These are phyloP conservation scores for Suillus fuscotomentosus DNA, from an alignment of 768 basidiomycete genomes.

Conservation along the genomic window DNA sequence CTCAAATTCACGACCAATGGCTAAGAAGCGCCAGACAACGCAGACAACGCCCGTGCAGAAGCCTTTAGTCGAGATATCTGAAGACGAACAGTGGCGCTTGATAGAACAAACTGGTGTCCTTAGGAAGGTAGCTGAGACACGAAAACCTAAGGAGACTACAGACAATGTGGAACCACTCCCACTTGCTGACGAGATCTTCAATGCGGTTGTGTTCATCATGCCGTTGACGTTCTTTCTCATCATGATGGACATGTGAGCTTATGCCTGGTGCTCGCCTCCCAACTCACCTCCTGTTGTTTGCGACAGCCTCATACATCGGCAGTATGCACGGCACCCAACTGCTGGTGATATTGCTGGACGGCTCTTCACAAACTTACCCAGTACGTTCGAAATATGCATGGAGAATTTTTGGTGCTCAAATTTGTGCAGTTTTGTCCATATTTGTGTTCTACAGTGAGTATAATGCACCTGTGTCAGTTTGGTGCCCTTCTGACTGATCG, in stretches of 20 bases:
- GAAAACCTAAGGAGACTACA: constrained; percentile 2
- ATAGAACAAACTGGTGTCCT: constrained; percentile 66
- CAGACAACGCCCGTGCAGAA: constrained; percentile 13
- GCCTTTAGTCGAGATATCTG: constrained; percentile 51
- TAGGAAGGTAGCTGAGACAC: constrained; percentile 28
- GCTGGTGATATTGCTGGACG: constrained; percentile 49
- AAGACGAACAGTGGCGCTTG: constrained; percentile 78
- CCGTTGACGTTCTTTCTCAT: constrained; percentile 74
- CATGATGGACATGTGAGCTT: constrained; percentile 81
- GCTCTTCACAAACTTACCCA: constrained; percentile 67
- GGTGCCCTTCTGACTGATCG: constrained; percentile 4
- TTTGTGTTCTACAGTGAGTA: constrained; percentile 76
- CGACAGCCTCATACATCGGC: constrained; percentile 69
- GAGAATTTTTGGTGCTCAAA: neutral
- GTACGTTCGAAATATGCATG: constrained; percentile 42
- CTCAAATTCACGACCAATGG: constrained; percentile 21
- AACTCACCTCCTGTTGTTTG: constrained; percentile 4
- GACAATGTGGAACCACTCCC: constrained; percentile 38
- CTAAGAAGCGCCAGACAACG: constrained; percentile 23
- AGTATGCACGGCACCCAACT: constrained; percentile 66
- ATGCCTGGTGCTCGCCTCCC: neutral
- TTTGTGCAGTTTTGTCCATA: constrained; percentile 58
- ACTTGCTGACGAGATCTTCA: constrained; percentile 69
- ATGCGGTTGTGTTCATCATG: constrained; percentile 60
- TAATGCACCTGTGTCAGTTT: neutral